Base-by-base conservation (phyloP, 768 basidiomycete genomes). In the Tricholoma flavovirens region DNA sequence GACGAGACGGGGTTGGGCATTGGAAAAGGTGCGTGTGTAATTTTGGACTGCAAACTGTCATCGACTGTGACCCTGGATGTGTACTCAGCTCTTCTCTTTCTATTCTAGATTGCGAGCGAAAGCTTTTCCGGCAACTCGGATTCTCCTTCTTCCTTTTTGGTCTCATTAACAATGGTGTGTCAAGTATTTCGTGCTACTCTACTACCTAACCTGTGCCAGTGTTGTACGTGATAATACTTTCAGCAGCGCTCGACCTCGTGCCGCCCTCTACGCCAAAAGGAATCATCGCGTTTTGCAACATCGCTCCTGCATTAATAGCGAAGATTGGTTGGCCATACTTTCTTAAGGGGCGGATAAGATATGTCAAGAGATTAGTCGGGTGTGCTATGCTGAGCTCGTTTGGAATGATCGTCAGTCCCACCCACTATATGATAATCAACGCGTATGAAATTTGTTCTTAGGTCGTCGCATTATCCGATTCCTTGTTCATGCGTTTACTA, bases 171-270 rank as follows among this genome's bases (percentile, higher is more conserved):
- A 96, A 97, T 64, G 92, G 93, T 89, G 22, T 21, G 67, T 56
- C 56, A 30, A 9, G 15, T 32, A 1, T 24, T 43, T 2, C 14
- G 21, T 42, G 35, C 19, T 14, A 71, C 52, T 8, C 24, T 21
- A 21, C n/a, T n/a, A 15, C 14, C 2, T 58, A 2, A 62, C 21
- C 14, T 21, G 7, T 59, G 8, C 56, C 19, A 93, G 93, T 97
- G 4, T 77, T 96, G 55, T 97, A 98, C 71, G 96, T 99, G 35
- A 89, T 98, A 58, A 97, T 98, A 59, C 82, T 99, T 17, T 96
- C 93, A 1, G 96, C 96, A 5, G 97, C 97, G 1, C 76, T 98
- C 3, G 97, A 99, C 66, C 81, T 99, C 3, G 94, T 97, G 1
- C 90, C 93, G 7, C 86, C 91, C 1, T 81, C 87, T 2, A 96